Base-by-base conservation (phyloP, 2,329 filamentous ascomycete genomes). In the Ascochyta pisi region DNA sequence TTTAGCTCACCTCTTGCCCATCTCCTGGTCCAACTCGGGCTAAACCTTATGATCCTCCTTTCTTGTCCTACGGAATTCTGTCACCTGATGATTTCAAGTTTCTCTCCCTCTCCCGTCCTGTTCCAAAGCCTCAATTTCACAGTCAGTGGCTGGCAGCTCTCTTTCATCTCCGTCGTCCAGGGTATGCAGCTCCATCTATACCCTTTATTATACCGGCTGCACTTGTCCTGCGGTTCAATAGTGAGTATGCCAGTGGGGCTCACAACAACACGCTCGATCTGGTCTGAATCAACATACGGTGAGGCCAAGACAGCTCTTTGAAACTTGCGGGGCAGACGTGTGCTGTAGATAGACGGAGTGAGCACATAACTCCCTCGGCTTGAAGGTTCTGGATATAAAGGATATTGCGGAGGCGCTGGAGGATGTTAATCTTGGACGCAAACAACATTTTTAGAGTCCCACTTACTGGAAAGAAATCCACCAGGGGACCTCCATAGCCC, bases 121-220 rank as follows among this genome's bases (percentile, higher is more conserved):
- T 45, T 53, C 49, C 49, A 49, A 22, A 60, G 38, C 22, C 53
- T 61, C 39, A 67, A 15, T 16, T 54, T 61, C 29, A 67, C 19
- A 19, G 29, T 58, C 9, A 56, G 19, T 16, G 57, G 59, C 37
- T 29, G 41, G 44, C 65, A 69, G 22, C 65, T 70, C 48, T 54
- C 40, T 22, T 66, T 65, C 60, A 68, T 65, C 49, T 66, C 63
- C 40, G n/a, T 43, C 1, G 67, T 71, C 71, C 70, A 72, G n/a
- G 71, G 69, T 22, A 68, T 2, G 41, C 62, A 63, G n/a, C 60
- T 64, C 70, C 69, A 73, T 22, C 61, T 54, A 31, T 62, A 57
- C 4, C 62, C 60, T 22, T 6, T 60, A 54, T 24, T 42, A 29
- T 60, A 50, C 12, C 31, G 6, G n/a, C 33, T 54, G 9, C 39